Conservation (phyloP, 2,329 filamentous ascomycete species). For the Phyllosticta citrichinensis region DNA sequence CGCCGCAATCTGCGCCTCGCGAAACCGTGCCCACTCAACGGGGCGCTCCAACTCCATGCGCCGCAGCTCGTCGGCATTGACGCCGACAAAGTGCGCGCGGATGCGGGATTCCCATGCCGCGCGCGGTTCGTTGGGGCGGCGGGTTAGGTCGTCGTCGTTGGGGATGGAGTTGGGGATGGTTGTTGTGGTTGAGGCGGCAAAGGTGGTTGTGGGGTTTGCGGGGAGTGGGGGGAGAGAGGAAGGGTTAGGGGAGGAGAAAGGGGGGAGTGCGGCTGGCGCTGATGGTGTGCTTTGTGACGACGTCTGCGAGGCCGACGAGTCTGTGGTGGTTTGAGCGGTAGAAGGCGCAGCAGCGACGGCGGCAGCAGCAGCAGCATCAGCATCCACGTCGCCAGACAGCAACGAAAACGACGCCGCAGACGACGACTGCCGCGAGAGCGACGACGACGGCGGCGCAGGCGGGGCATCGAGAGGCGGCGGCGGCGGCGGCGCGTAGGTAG, state of each 20-base stretch:
- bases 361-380: no score
- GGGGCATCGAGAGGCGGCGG: background rate
- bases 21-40: constrained; percentile 22
- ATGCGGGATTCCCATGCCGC: constrained; percentile 54
- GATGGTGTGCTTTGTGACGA: background rate
- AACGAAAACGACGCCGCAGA: no score
- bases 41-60: constrained; percentile 40
- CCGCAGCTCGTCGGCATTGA: constrained; percentile 58
- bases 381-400: no score
- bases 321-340: no score
- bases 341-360: no score
- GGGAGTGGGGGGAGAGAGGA: no score
- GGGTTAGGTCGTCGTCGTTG: constrained; percentile 16
- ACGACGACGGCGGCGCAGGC: no score
- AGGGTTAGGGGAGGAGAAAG: background rate
- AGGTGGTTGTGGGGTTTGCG: background rate
- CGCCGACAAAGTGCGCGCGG: constrained; percentile 42
- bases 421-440: no score
- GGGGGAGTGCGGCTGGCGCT: background rate
- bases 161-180: background rate
- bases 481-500: background rate
- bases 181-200: background rate
- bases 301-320: no score
- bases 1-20: constrained; percentile 28
- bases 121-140: constrained; percentile 16